Evolutionary conservation across 2,329 filamentous ascomycete genomes (phyloP).

Genomic region (Diplodia sapinea): DNA sequence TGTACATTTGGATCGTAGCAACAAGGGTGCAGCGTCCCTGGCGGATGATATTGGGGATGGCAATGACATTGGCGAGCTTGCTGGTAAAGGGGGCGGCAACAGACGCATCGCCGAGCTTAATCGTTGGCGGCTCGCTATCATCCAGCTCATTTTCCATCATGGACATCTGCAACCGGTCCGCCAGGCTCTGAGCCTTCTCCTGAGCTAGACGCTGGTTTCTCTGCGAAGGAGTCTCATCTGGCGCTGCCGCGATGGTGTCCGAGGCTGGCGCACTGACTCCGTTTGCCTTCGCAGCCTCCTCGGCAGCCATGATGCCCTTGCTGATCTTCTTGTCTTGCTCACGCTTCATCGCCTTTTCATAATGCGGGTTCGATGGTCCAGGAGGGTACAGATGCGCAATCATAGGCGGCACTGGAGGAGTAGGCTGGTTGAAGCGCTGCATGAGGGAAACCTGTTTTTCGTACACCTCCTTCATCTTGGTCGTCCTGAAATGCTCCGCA

Average conservation of each 20-base stretch:
- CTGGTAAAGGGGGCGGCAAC: conserved; percentile 97
- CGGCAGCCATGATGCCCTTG: conserved; percentile 56
- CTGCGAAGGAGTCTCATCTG: conserved; percentile 59
- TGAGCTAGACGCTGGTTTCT: conserved; percentile 59
- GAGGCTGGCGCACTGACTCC: conserved; percentile 44
- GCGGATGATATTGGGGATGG: conserved; percentile 96
- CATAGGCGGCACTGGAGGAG: conserved; percentile 86
- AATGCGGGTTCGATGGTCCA: conserved; percentile 90
- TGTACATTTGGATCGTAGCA: conserved; percentile 99
- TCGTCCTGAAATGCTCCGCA: conserved; percentile 89
- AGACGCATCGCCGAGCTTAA: conserved; percentile 96
- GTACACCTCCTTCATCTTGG: conserved; percentile 98
- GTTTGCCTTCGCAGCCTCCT: conserved; percentile 38
- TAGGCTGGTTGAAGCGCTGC: conserved; percentile 91
- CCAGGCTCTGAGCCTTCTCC: conserved; percentile 73
- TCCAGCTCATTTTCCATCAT: conserved; percentile 92
- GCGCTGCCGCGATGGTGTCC: conserved; percentile 65
- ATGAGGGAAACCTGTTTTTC: conserved; percentile 94
- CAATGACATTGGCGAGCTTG: conserved; percentile 95
- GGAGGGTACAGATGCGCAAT: conserved; percentile 96
- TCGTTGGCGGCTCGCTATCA: conserved; percentile 88
- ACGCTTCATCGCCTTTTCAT: conserved; percentile 86
- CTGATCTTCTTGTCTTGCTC: conserved; percentile 81
- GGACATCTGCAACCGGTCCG: conserved; percentile 81
- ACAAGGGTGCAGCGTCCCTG: conserved; percentile 97